phyloP scores from a whole-genome alignment of 176 grass and related monocot species.

The Zoysia japonica region DNA sequence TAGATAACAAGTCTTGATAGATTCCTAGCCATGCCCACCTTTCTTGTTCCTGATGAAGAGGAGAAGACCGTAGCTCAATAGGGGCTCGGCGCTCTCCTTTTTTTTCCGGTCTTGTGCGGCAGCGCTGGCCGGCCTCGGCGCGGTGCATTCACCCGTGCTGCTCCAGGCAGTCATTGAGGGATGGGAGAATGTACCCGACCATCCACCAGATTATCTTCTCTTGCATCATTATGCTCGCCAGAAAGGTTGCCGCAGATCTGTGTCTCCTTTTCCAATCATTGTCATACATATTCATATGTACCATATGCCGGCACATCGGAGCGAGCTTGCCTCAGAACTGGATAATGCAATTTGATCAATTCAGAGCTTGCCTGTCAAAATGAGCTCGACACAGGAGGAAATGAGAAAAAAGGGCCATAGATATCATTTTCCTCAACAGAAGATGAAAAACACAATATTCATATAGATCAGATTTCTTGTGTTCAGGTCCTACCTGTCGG shows the following conservation, averaged over 20 bases:
- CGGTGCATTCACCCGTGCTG: slow-evolving; percentile 46
- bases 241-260: slow-evolving; percentile 69
- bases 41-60: slow-evolving; percentile 36
- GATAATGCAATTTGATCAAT: slow-evolving; percentile 27
- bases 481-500: slow-evolving; percentile 48
- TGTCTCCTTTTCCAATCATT: slow-evolving; percentile 68
- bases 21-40: slow-evolving; percentile 45
- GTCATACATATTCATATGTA: slow-evolving; percentile 52
- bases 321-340: slow-evolving; percentile 35
- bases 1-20: slow-evolving; percentile 57
- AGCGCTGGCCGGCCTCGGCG: slow-evolving; percentile 47
- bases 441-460: slow-evolving; percentile 5
- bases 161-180: slow-evolving; percentile 41
- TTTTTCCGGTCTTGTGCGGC: slow-evolving; percentile 41
- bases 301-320: slow-evolving; percentile 27
- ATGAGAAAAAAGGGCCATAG: slow-evolving; percentile 29
- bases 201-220: slow-evolving; percentile 51
- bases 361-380: slow-evolving; percentile 36
- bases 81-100: slow-evolving; percentile 26
- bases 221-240: slow-evolving; percentile 66
- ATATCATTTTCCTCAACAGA: neutral
- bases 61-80: slow-evolving; percentile 30
- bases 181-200: slow-evolving; percentile 55
- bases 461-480: slow-evolving; percentile 32
- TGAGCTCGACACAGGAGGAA: slow-evolving; percentile 11